These are phyloP conservation scores for Aspergillus terreus DNA, from an alignment of 2,329 filamentous ascomycete genomes.

Conservation along the genomic window DNA sequence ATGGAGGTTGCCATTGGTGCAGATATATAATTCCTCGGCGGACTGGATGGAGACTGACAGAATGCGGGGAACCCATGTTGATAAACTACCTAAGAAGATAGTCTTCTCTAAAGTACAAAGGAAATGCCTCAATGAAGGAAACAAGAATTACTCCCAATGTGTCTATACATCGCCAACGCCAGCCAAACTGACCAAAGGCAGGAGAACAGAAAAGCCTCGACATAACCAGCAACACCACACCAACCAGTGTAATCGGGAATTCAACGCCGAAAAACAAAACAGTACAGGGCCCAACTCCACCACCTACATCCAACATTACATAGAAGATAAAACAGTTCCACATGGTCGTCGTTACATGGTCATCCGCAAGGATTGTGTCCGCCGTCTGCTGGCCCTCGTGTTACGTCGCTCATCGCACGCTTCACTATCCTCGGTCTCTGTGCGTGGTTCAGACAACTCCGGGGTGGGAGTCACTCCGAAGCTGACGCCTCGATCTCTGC, in stretches of 20 bases:
- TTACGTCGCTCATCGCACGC: constrained; percentile 30
- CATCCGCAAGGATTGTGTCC: constrained; percentile 31
- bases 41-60: constrained; percentile 1
- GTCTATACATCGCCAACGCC: too few species aligned
- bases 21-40: constrained; percentile 14
- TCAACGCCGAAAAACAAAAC: background rate
- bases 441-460: constrained; percentile 35
- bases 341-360: constrained; percentile 27
- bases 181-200: too few species aligned
- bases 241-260: too few species aligned
- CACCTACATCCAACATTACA: constrained; percentile 1
- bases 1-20: constrained; percentile 22
- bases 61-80: constrained; percentile 4
- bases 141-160: too few species aligned
- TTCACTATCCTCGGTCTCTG: constrained; percentile 38
- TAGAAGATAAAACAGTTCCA: background rate
- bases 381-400: constrained; percentile 32
- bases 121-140: too few species aligned
- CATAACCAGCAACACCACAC: background rate
- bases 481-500: constrained; percentile 36
- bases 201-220: too few species aligned
- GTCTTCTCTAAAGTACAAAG: too few species aligned
- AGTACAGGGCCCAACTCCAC: constrained; percentile 2
- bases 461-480: constrained; percentile 35
- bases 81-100: background rate